These are phyloP conservation scores for Tremella yokohamensis DNA, from an alignment of 768 basidiomycete genomes.

Conservation along the genomic window DNA sequence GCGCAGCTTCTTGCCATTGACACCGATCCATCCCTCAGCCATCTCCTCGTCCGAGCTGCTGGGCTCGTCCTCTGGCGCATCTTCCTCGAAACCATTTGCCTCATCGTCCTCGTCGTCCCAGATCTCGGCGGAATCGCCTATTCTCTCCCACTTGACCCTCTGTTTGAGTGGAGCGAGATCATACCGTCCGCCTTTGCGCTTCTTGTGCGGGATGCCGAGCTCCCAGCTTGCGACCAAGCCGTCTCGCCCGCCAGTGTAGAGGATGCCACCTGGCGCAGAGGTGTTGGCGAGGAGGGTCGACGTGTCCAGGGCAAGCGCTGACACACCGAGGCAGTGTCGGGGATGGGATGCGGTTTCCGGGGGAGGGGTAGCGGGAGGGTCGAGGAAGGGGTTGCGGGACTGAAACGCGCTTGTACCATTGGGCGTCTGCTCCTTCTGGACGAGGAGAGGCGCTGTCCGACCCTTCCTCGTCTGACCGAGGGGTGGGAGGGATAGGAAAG, in stretches of 20 bases:
- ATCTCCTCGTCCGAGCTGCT: slow-evolving; percentile 29
- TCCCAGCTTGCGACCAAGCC: slow-evolving; percentile 87
- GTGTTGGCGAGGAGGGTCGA: slow-evolving; percentile 71
- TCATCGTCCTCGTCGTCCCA: slow-evolving; percentile 63
- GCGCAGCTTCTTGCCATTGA: slow-evolving; percentile 59
- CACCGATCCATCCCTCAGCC: slow-evolving; percentile 31
- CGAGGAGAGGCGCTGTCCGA: slow-evolving; percentile 65
- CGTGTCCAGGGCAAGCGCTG: slow-evolving; percentile 79
- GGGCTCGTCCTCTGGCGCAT: slow-evolving; percentile 10
- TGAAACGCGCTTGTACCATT: background rate
- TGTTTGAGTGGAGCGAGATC: slow-evolving; percentile 18
- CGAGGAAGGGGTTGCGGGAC: slow-evolving; percentile 31
- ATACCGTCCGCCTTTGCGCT: slow-evolving; percentile 50
- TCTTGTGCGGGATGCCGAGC: slow-evolving; percentile 64
- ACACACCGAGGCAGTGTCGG: slow-evolving; percentile 80
- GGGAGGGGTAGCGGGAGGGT: slow-evolving; percentile 13
- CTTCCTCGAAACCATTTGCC: slow-evolving; percentile 56
- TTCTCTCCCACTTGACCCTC: slow-evolving; percentile 54
- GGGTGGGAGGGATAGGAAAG: slow-evolving; percentile 68
- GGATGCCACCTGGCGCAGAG: slow-evolving; percentile 70
- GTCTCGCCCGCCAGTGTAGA: slow-evolving; percentile 86
- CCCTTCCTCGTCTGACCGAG: slow-evolving; percentile 65
- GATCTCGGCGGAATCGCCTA: slow-evolving; percentile 83
- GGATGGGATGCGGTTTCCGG: slow-evolving; percentile 55
- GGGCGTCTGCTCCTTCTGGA: slow-evolving; percentile 48